Evolutionary conservation across 1,139 yeast species (phyloP).

Genomic region (Kodamaea derodonti): DNA sequence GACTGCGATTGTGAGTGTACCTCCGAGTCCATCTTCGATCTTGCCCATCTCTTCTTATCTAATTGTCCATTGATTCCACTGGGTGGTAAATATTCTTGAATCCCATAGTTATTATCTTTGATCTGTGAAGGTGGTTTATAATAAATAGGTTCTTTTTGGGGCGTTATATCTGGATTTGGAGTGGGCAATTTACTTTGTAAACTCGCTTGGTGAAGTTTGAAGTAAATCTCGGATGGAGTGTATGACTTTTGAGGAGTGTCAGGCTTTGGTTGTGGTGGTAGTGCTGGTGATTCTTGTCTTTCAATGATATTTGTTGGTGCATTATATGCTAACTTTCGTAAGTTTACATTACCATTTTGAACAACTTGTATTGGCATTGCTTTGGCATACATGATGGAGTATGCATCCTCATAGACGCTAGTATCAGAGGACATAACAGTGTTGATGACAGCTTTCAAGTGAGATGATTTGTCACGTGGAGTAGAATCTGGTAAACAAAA

Average conservation of each 20-base stretch:
- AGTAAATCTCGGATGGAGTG: slow-evolving; percentile 14
- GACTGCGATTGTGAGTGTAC: neutral
- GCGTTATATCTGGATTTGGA: neutral
- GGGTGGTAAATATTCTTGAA: slow-evolving; percentile 31
- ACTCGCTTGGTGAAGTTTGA: slow-evolving; percentile 18
- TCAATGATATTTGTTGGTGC: slow-evolving; percentile 5
- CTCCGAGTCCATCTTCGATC: neutral
- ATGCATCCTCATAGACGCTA: slow-evolving; percentile 16
- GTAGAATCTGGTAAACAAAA: too few species aligned
- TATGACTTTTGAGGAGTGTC: neutral
- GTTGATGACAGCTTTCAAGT: too few species aligned
- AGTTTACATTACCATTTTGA: slow-evolving; percentile 3
- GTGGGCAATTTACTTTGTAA: slow-evolving; percentile 5
- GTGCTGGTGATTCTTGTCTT: slow-evolving; percentile 1
- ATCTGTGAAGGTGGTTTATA: slow-evolving; percentile 33
- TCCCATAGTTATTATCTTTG: slow-evolving; percentile 26
- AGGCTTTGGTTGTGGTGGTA: neutral
- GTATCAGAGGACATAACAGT: slow-evolving; percentile 2
- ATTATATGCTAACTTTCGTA: slow-evolving; percentile 9
- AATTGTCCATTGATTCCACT: slow-evolving; percentile 3
- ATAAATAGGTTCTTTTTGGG: slow-evolving; percentile 22
- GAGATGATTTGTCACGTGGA: too few species aligned
- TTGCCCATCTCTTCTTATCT: neutral
- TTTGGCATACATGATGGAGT: slow-evolving; percentile 31
- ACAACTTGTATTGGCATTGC: slow-evolving; percentile 2